Evolutionary conservation across 306 rosid species (phyloP).

Genomic region (Herpetospermum pedunculosum): DNA sequence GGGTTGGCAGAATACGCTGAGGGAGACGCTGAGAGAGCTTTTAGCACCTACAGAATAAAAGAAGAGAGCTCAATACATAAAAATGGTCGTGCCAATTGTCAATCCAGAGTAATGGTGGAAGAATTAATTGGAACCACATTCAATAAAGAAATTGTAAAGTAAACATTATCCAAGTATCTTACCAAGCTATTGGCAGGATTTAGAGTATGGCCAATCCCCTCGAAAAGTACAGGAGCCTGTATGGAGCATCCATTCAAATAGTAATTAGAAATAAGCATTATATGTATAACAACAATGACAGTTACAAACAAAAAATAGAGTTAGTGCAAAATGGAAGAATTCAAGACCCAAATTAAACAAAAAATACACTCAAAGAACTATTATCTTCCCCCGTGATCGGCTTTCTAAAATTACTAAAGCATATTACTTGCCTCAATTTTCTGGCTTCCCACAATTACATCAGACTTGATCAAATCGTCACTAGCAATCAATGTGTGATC

Average conservation of each 20-base stretch:
- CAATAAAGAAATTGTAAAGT: constrained; percentile 1
- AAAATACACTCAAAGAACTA: not conserved
- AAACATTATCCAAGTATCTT: constrained; percentile 18
- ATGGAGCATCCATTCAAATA: constrained; percentile 16
- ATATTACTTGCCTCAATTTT: constrained; percentile 55
- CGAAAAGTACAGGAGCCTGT: constrained; percentile 97
- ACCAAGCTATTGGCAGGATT: constrained; percentile 85
- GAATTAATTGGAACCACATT: not conserved
- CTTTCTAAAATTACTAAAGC: not conserved
- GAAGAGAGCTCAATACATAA: not conserved
- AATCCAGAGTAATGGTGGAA: constrained; percentile 12
- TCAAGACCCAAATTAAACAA: not conserved
- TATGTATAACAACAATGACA: not conserved
- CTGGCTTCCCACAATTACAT: constrained; percentile 65
- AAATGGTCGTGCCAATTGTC: constrained; percentile 2
- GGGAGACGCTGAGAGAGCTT: constrained; percentile 83
- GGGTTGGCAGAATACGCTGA: constrained; percentile 88
- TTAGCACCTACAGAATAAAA: constrained; percentile 50
- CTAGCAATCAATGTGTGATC: constrained; percentile 88
- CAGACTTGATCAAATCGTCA: constrained; percentile 60
- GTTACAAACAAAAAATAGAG: not conserved
- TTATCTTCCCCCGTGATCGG: not conserved
- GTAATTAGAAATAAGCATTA: constrained; percentile 15
- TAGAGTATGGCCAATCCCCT: constrained; percentile 83
- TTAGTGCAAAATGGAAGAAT: not conserved